These are phyloP conservation scores for Leccinum insigne DNA, from an alignment of 1,284 basidiomycete genomes.

Conservation along the genomic window DNA sequence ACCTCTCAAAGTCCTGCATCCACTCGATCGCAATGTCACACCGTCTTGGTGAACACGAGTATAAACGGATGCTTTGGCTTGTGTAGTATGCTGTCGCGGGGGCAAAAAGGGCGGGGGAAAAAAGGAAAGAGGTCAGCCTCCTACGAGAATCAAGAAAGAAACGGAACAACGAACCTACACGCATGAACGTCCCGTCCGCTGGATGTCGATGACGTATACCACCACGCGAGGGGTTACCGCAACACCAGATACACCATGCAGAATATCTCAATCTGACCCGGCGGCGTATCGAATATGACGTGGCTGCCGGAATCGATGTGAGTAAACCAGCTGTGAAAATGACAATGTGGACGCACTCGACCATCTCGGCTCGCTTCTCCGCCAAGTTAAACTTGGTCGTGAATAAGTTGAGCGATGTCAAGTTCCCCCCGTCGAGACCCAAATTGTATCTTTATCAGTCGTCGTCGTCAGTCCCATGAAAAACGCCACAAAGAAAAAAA, in stretches of 20 bases:
- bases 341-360: constrained; percentile 66
- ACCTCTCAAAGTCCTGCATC: constrained; percentile 29
- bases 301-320: constrained; percentile 52
- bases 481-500: too few relatives aligned
- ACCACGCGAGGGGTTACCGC: constrained; percentile 79
- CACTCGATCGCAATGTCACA: too few relatives aligned
- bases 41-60: too few relatives aligned
- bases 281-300: constrained; percentile 89
- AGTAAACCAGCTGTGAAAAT: constrained; percentile 1
- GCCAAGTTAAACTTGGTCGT: constrained; percentile 99
- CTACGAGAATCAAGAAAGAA: not conserved
- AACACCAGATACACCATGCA: constrained; percentile 97
- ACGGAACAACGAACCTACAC: constrained; percentile 70
- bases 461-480: too few relatives aligned
- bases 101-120: not conserved
- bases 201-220: constrained; percentile 98
- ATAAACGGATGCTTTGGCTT: constrained; percentile 75
- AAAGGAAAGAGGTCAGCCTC: not conserved
- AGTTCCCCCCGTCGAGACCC: constrained; percentile 7
- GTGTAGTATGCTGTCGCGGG: not conserved
- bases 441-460: too few relatives aligned
- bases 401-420: constrained; percentile 97
- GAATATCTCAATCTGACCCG: constrained; percentile 96
- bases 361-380: constrained; percentile 85
- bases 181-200: constrained; percentile 97